Evolutionary conservation across 805 yeast species (phyloP).

Genomic region (Cyberlindnera petersonii): DNA sequence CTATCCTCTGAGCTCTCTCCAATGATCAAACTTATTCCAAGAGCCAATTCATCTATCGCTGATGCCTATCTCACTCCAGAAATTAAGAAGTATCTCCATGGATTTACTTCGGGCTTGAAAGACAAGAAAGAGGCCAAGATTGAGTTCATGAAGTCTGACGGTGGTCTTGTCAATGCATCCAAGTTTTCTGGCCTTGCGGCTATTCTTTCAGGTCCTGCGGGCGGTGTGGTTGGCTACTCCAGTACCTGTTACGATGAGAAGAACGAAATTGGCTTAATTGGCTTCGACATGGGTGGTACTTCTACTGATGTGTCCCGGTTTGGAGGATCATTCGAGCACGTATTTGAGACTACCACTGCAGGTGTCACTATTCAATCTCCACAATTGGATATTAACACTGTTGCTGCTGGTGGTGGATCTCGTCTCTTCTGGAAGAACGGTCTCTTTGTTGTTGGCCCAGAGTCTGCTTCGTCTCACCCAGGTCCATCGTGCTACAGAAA

Average conservation of each 20-base stretch:
- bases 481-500: conserved; percentile 48
- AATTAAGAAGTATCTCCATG: conserved; percentile 56
- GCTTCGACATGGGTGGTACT: conserved; percentile 60
- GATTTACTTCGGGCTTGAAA: conserved; percentile 58
- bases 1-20: conserved; percentile 68
- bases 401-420: conserved; percentile 38
- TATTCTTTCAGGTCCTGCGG: conserved; percentile 94
- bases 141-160: conserved; percentile 95
- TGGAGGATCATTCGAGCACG: conserved; percentile 29
- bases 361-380: conserved; percentile 40
- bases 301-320: conserved; percentile 38
- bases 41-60: conserved; percentile 75
- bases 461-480: conserved; percentile 45
- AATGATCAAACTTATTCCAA: conserved; percentile 69
- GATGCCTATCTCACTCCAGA: conserved; percentile 85
- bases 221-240: conserved; percentile 94
- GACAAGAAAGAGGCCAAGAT: conserved; percentile 44
- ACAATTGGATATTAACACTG: conserved; percentile 36
- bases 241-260: conserved; percentile 64
- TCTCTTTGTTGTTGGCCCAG: conserved; percentile 43
- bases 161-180: conserved; percentile 84
- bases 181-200: conserved; percentile 86
- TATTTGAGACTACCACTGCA: conserved; percentile 34
- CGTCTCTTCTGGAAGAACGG: conserved; percentile 33
- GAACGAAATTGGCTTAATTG: conserved; percentile 62